phyloP scores from a whole-genome alignment of 202 grass and related monocot species.

The Zoysia matrella region DNA sequence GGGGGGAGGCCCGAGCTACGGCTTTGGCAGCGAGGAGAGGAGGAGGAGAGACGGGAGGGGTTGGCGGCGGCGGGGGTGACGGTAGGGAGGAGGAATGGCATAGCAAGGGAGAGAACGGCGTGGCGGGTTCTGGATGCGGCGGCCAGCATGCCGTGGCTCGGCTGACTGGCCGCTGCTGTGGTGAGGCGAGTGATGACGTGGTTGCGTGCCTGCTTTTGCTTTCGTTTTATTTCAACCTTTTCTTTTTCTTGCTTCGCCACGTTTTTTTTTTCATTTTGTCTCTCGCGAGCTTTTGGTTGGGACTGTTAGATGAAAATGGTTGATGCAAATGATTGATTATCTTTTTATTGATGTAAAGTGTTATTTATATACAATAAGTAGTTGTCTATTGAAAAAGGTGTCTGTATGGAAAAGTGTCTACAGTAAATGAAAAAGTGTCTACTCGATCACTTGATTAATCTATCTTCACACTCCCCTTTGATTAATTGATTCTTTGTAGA shows the following conservation, averaged over 20 bases:
- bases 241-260: neutral
- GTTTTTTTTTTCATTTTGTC: no score
- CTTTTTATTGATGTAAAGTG: no score
- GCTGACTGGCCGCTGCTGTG: neutral
- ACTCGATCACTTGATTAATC: no score
- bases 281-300: no score
- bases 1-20: neutral
- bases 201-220: neutral
- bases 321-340: no score
- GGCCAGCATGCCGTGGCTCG: slow-evolving; percentile 37
- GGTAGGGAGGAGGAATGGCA: slow-evolving; percentile 46
- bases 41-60: neutral
- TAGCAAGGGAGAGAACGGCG: slow-evolving; percentile 38
- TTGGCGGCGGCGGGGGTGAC: neutral
- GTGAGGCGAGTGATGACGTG: neutral
- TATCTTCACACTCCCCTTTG: no score
- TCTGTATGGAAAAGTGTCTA: no score
- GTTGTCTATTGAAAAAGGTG: no score
- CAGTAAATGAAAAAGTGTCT: no score
- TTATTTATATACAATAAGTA: no score
- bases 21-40: slow-evolving; percentile 14
- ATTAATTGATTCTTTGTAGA: no score
- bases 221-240: neutral
- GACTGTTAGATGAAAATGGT: no score
- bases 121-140: slow-evolving; percentile 29